Conservation (phyloP, 345 rosid species). For the Murraya koenigii region DNA sequence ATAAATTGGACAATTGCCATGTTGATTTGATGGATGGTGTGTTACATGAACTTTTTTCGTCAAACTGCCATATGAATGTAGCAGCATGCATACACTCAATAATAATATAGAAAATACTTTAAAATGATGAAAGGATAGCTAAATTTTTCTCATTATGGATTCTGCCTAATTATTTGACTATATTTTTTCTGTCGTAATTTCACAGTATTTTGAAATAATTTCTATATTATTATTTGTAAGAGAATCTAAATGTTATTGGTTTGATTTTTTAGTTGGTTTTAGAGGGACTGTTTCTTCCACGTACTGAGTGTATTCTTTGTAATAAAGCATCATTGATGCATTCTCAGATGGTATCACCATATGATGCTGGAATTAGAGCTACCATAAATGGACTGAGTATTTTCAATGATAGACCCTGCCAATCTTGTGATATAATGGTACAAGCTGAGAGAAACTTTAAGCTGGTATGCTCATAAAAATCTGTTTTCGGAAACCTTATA, state of each 20-base stretch:
- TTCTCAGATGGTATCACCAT: constrained; percentile 57
- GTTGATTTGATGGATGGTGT: not conserved
- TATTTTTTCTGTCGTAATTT: not conserved
- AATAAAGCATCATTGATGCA: constrained; percentile 56
- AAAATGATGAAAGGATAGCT: not conserved
- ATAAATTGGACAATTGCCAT: not conserved
- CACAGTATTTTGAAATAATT: not conserved
- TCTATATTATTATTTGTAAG: not conserved
- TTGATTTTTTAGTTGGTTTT: too few species aligned
- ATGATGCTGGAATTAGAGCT: constrained; percentile 47
- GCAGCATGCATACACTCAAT: not conserved
- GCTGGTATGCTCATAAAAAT: constrained; percentile 32
- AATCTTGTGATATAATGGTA: constrained; percentile 57
- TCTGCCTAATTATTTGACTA: not conserved
- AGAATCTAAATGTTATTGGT: not conserved
- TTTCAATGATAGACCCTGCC: constrained; percentile 46
- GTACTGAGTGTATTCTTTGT: constrained; percentile 56
- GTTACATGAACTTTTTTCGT: not conserved
- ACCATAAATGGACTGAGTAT: constrained; percentile 42
- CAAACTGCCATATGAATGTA: not conserved
- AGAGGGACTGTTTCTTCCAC: constrained; percentile 80
- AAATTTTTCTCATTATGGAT: not conserved
- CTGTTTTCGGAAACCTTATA: too few species aligned
- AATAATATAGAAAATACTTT: not conserved
- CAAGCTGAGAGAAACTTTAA: constrained; percentile 40